These are phyloP conservation scores for Coemansia sp. DNA, from an alignment of 192 early-diverging fungal genomes.

Conservation along the genomic window DNA sequence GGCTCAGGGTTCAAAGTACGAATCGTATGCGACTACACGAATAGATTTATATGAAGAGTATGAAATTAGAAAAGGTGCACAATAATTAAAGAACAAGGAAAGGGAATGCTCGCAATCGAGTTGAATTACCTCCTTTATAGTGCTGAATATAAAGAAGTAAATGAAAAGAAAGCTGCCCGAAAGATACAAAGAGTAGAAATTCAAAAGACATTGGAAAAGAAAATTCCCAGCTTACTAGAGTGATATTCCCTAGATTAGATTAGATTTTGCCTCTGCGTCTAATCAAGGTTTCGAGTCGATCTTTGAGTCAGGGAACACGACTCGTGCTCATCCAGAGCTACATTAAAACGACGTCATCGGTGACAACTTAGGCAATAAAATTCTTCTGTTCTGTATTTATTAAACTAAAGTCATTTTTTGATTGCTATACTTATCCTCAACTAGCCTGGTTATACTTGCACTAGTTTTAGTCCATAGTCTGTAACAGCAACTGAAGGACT, in stretches of 20 bases:
- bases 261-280: no score
- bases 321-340: no score
- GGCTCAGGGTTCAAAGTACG: not conserved
- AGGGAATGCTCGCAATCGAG: not conserved
- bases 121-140: not conserved
- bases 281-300: no score
- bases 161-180: not conserved
- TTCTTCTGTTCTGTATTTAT: not conserved
- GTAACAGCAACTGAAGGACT: not conserved
- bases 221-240: not conserved
- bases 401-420: not conserved
- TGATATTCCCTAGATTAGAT: no score
- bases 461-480: not conserved
- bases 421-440: not conserved
- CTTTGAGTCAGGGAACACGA: no score
- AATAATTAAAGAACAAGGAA: not conserved
- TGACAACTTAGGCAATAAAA: not conserved
- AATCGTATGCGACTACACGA: not conserved
- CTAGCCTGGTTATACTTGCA: not conserved
- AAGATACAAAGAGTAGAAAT: not conserved
- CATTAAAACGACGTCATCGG: no score
- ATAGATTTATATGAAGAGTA: not conserved
- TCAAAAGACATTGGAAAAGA: not conserved
- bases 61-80: not conserved
- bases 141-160: not conserved